A percentile compares a stretch with the other conserved stretches of the same genome.
Evolutionary conservation across 2,329 filamentous ascomycete genomes (phyloP).

Genomic region (Cyclaneusma minus): DNA sequence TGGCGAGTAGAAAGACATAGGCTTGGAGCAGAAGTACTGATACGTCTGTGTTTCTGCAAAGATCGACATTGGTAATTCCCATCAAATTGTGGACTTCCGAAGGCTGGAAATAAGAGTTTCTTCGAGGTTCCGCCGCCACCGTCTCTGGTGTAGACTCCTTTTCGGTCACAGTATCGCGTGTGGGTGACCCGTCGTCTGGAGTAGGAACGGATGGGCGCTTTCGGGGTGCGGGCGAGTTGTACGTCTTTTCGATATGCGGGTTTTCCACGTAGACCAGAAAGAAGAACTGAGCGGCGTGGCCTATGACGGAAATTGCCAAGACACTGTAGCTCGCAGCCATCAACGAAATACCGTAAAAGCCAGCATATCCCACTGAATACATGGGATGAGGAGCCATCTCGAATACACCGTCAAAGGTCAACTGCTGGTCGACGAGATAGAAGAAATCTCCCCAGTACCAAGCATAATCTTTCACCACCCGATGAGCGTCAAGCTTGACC

Average conservation of each 20-base stretch:
- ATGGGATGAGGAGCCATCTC: constrained; percentile 98
- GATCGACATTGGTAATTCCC: constrained; percentile 69
- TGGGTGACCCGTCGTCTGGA: constrained; percentile 11
- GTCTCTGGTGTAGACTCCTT: constrained; percentile 8
- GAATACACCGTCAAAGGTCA: constrained; percentile 97
- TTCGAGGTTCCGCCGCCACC: no score
- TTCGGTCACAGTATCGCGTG: constrained; percentile 3
- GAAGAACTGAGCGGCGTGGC: constrained; percentile 84
- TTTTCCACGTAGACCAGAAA: constrained; percentile 90
- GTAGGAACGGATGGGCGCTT: constrained; percentile 24
- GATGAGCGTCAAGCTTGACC: constrained; percentile 95
- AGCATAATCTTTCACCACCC: constrained; percentile 96
- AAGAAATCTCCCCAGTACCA: constrained; percentile 99
- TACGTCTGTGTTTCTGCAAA: constrained; percentile 76
- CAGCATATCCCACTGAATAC: constrained; percentile 96
- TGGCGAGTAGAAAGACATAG: constrained; percentile 59
- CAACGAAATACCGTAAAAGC: constrained; percentile 95
- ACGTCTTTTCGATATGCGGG: constrained; percentile 94
- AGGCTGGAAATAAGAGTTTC: constrained; percentile 32
- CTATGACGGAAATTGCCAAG: constrained; percentile 88
- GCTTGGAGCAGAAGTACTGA: constrained; percentile 61
- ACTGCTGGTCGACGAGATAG: constrained; percentile 91
- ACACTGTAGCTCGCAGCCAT: constrained; percentile 98
- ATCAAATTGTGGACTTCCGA: constrained; percentile 68
- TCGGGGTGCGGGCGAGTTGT: constrained; percentile 73